These are phyloP conservation scores for Saksenaea oblongispora DNA, from an alignment of 371 early-diverging fungal species.

Conservation along the genomic window DNA sequence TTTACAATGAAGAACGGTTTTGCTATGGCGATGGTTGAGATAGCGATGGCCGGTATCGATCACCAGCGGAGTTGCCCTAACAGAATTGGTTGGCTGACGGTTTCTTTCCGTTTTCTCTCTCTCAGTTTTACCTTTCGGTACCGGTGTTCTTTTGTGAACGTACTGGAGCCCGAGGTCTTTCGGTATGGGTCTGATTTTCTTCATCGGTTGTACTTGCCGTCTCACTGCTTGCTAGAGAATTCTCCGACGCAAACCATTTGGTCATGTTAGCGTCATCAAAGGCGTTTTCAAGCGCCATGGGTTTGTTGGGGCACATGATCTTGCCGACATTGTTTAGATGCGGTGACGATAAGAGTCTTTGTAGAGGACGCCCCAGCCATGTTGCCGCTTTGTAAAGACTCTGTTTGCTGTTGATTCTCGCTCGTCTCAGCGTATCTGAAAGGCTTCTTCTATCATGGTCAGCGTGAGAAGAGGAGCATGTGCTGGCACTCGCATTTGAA, in stretches of 20 bases:
- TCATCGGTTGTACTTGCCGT: background rate
- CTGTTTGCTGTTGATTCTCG: background rate
- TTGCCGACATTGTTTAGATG: background rate
- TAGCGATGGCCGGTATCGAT: background rate
- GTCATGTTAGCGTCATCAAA: slow-evolving; percentile 5
- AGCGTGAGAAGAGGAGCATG: background rate
- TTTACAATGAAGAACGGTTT: slow-evolving; percentile 6
- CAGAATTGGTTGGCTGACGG: background rate
- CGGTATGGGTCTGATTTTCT: too few species aligned
- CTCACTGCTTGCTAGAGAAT: background rate
- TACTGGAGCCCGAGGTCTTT: background rate
- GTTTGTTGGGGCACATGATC: background rate
- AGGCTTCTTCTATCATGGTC: too few species aligned
- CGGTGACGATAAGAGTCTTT: slow-evolving; percentile 5
- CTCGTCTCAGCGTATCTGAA: background rate
- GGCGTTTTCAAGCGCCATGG: background rate
- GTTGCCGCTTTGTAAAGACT: slow-evolving; percentile 8
- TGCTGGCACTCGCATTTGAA: background rate
- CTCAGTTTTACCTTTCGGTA: background rate
- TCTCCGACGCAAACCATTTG: background rate
- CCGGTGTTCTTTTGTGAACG: background rate
- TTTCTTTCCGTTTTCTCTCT: background rate
- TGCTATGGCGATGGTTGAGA: background rate
- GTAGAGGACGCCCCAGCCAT: slow-evolving; percentile 11
- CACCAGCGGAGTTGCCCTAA: background rate